Percentiles rank a stretch among this genome's conserved stretches.
These are phyloP conservation scores for Tuber melanosporum DNA, from an alignment of 495 filamentous ascomycete species.

Conservation along the genomic window DNA sequence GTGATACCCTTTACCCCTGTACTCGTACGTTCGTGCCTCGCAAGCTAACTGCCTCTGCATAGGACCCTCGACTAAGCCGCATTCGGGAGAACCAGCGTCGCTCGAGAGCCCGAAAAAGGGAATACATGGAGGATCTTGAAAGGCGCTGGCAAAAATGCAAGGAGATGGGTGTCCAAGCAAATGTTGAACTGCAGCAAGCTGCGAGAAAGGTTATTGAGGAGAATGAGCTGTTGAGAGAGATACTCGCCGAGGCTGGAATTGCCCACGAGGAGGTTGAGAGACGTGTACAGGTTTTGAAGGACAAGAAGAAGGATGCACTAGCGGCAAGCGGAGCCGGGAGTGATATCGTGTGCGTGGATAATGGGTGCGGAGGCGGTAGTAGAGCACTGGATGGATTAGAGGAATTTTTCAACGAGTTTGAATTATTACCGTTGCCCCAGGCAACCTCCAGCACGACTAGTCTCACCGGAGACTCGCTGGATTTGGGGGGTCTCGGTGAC, in stretches of 20 bases:
- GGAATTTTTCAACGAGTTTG: conserved; percentile 1
- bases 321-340: neutral
- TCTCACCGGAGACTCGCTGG: neutral
- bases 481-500: neutral
- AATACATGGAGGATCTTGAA: conserved; percentile 68
- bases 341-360: neutral
- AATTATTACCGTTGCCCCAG: neutral
- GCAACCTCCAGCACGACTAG: neutral
- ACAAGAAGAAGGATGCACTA: neutral
- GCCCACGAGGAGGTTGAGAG: conserved; percentile 23
- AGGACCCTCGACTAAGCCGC: conserved; percentile 42
- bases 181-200: conserved; percentile 56
- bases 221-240: conserved; percentile 50
- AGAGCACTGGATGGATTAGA: neutral
- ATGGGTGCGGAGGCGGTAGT: conserved; percentile 7
- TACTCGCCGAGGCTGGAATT: conserved; percentile 43
- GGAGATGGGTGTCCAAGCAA: conserved; percentile 52
- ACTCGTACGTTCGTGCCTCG: neutral
- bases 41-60: neutral
- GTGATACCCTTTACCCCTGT: neutral
- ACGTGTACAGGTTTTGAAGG: conserved; percentile 18
- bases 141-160: conserved; percentile 55
- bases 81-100: conserved; percentile 74
- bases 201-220: conserved; percentile 59
- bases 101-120: conserved; percentile 66